phyloP scores from a whole-genome alignment of 768 basidiomycete species.

The Suillus spraguei region DNA sequence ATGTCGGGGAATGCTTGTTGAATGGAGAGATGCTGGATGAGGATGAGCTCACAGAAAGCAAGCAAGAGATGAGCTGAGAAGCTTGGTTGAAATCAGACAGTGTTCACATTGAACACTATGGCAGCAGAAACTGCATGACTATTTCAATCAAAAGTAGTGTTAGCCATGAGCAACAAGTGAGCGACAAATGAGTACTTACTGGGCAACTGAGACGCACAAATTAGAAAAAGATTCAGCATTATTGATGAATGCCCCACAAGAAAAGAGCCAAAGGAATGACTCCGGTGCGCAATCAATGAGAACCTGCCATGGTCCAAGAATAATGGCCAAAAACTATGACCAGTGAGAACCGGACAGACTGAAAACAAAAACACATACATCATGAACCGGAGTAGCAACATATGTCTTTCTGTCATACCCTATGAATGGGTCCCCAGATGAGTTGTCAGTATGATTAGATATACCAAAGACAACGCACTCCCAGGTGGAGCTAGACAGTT shows the following conservation, averaged over 20 bases:
- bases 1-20: neutral
- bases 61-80: neutral
- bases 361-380: neutral
- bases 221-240: neutral
- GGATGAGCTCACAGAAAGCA: neutral
- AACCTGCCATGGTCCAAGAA: neutral
- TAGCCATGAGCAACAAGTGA: neutral
- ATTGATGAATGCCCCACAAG: neutral
- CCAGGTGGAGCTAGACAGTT: no score
- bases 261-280: slow-evolving; percentile 1
- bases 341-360: neutral
- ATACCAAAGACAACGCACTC: no score
- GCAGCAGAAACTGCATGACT: neutral
- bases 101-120: neutral
- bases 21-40: neutral
- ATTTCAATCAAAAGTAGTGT: neutral
- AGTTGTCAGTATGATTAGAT: no score
- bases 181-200: neutral
- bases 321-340: slow-evolving; percentile 1
- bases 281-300: neutral
- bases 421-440: no score
- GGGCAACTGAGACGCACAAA: neutral
- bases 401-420: no score
- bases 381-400: neutral
- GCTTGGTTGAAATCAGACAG: neutral